Evolutionary conservation across 2,329 filamentous ascomycete species (phyloP).

Genomic region (Sphaceloma murrayae): DNA sequence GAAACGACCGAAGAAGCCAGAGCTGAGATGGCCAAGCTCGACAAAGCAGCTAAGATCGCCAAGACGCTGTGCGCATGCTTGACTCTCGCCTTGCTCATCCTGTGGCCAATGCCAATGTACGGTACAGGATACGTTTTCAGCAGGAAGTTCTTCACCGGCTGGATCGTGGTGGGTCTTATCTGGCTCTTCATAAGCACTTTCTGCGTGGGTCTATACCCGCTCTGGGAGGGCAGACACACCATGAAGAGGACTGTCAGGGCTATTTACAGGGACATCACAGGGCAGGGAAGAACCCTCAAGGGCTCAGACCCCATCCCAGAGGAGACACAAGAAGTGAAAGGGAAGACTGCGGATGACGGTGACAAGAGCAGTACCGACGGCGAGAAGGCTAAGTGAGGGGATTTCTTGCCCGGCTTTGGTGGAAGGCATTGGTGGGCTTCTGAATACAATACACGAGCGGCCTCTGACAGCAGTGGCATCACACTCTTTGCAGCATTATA

Average conservation of each 20-base stretch:
- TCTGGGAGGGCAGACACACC: constrained; percentile 67
- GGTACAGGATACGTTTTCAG: constrained; percentile 71
- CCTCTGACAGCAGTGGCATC: no score
- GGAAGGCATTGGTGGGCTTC: no score
- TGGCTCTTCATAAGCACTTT: constrained; percentile 68
- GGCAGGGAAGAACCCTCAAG: constrained; percentile 25
- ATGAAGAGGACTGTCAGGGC: constrained; percentile 51
- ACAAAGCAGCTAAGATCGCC: constrained; percentile 42
- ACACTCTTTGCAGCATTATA: no score
- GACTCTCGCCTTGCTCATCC: constrained; percentile 62
- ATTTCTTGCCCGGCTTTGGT: no score
- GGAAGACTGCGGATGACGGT: constrained; percentile 18
- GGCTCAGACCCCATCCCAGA: constrained; percentile 26
- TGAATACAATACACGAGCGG: no score
- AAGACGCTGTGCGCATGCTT: constrained; percentile 51
- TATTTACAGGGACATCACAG: constrained; percentile 52
- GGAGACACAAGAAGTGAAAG: constrained; percentile 23
- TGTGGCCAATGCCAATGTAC: constrained; percentile 93
- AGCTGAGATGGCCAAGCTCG: constrained; percentile 35
- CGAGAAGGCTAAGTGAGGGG: not conserved
- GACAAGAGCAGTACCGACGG: constrained; percentile 6
- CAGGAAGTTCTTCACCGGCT: constrained; percentile 73
- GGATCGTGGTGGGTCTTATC: constrained; percentile 59
- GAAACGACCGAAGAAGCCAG: constrained; percentile 33
- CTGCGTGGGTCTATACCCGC: constrained; percentile 69